Base-by-base conservation (phyloP, 306 rosid genomes). In the Citrullus amarus region DNA sequence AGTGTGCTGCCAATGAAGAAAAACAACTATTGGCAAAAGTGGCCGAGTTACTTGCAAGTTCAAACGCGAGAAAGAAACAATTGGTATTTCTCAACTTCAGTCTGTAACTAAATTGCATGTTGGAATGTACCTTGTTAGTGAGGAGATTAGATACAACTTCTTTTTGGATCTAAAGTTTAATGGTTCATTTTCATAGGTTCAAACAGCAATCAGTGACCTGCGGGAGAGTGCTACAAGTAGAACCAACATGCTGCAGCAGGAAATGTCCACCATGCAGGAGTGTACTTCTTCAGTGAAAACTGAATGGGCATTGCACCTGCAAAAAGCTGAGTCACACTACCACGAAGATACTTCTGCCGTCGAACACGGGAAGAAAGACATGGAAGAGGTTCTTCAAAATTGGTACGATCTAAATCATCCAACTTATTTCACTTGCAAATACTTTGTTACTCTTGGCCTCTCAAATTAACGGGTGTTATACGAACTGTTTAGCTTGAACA, bases 1-100 rank as follows among this genome's bases (percentile, higher is more conserved):
- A 90, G 86, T 96, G 98, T 75, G 93, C 99, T 86, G 97, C 97
- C 72, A 84, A 83, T 78, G 99, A 96, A 86, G 98, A 93, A 86
- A 91, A 85, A 60, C 94, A 96, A 81, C 76, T 96, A 66, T 82
- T 96, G 81, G 90, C 87, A 79, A 96, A 96, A 88, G 94, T 96
- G 84, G 98, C 99, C 17, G 98, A 96, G 87, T 87, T 96, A 87
- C 92, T 93, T 62, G 93, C 96, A 69, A 90, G 86, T 86, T 93
- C 98, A 84, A 93, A 89, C 54, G 86, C 93, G 68, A 93, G 99
- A 87, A 96, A 96, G 96, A 96, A 88, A 88, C 87, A 81, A 82
- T 81, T 96, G 97, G 99, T 93, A 89, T 6, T 61, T 77, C 38
- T 83, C 79, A 65, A 58, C 77, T 77, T 79, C 41, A 12, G 72